phyloP scores from a whole-genome alignment of 192 early-diverging fungal genomes.

The Coemansia sp. region DNA sequence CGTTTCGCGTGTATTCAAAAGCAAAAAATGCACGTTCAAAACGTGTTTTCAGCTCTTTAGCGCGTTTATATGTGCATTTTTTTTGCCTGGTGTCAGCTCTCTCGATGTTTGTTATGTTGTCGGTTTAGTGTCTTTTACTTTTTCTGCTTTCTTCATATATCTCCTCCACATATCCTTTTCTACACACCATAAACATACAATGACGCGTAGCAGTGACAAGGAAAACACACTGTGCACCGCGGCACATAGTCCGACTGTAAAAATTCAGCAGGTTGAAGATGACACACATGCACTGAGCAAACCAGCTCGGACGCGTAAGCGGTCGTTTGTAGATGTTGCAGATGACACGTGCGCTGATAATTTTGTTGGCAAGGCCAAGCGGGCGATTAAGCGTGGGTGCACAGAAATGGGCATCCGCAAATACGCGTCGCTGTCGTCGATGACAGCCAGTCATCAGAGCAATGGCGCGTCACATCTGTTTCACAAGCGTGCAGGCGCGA shows the following conservation, averaged over 20 bases:
- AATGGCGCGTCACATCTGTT: slow-evolving; percentile 5
- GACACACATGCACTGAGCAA: too few species aligned
- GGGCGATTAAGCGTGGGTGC: slow-evolving; percentile 44
- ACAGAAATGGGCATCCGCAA: slow-evolving; percentile 47
- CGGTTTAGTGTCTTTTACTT: slow-evolving; percentile 3
- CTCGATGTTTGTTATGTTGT: slow-evolving; percentile 1
- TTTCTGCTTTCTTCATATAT: not conserved
- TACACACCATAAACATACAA: slow-evolving; percentile 1
- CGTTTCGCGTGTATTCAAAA: not conserved
- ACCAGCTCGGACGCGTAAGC: slow-evolving; percentile 20
- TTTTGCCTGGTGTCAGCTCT: not conserved
- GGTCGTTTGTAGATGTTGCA: slow-evolving; percentile 15
- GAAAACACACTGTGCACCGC: slow-evolving; percentile 17
- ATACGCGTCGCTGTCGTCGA: slow-evolving; percentile 32
- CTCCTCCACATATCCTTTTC: not conserved
- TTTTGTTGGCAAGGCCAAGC: slow-evolving; percentile 39
- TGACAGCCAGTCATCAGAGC: slow-evolving; percentile 22
- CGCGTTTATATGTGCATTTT: not conserved
- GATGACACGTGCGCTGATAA: slow-evolving; percentile 10
- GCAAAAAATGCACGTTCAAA: slow-evolving; percentile 3
- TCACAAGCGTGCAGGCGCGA: slow-evolving; percentile 6
- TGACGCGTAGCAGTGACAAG: slow-evolving; percentile 26
- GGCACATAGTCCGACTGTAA: not conserved
- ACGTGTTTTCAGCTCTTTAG: not conserved
- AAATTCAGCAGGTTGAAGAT: not conserved